These are phyloP conservation scores for Pyrenochaeta sp. DNA, from an alignment of 2,329 filamentous ascomycete species.

Conservation along the genomic window DNA sequence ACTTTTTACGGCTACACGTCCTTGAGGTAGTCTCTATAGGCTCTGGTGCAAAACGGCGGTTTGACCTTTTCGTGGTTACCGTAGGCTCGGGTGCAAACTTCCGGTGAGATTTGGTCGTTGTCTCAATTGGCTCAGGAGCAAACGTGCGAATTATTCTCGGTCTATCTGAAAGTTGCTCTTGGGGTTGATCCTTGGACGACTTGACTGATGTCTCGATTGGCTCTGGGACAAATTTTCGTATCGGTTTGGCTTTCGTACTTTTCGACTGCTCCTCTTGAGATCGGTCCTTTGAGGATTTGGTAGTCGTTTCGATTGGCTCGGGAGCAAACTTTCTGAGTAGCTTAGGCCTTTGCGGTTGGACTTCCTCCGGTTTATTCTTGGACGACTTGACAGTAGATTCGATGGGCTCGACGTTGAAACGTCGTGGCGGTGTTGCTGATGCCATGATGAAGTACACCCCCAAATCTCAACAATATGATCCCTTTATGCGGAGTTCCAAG, in stretches of 20 bases:
- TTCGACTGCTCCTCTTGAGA: conserved; percentile 66
- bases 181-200: conserved; percentile 71
- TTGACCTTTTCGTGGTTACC: conserved; percentile 68
- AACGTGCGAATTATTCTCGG: conserved; percentile 39
- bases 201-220: conserved; percentile 39
- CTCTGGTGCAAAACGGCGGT: conserved; percentile 57
- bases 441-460: conserved; percentile 34
- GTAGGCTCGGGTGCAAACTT: conserved; percentile 75
- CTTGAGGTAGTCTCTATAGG: conserved; percentile 45
- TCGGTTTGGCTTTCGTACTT: conserved; percentile 17
- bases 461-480: conserved; percentile 3
- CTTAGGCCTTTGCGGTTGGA: too few species aligned
- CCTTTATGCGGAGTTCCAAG: conserved; percentile 12
- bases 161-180: conserved; percentile 56
- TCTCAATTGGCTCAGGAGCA: conserved; percentile 43
- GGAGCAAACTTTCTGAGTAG: too few species aligned
- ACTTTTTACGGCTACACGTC: conserved; percentile 39
- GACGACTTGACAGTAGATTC: too few species aligned
- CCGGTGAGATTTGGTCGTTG: conserved; percentile 32
- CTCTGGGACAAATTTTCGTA: conserved; percentile 32
- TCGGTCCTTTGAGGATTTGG: conserved; percentile 65
- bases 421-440: conserved; percentile 39
- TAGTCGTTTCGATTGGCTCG: conserved; percentile 36
- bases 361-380: too few species aligned
- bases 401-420: conserved; percentile 48